A percentile compares a stretch with the other conserved stretches of the same genome.
Evolutionary conservation across 768 basidiomycete species (phyloP).

Genomic region (Kwoniella bestiolae): DNA sequence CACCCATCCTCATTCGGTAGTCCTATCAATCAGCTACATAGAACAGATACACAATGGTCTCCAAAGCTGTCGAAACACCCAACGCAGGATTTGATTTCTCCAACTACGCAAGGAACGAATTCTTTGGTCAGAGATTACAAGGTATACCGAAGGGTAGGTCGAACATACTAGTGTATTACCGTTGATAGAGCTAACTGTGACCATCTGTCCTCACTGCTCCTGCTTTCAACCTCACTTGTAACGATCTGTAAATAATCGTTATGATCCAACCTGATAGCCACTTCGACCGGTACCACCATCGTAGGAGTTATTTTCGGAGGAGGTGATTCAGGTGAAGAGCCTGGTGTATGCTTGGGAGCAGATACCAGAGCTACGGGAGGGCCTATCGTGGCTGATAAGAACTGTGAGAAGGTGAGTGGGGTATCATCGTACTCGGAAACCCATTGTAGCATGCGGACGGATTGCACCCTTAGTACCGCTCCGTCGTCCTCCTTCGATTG

Average conservation of each 20-base stretch:
- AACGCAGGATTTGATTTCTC: conserved; percentile 56
- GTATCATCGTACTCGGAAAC: not conserved
- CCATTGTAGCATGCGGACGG: not conserved
- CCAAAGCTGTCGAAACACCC: conserved; percentile 34
- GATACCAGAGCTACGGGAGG: conserved; percentile 96
- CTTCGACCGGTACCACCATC: conserved; percentile 83
- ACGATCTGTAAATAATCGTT: not conserved
- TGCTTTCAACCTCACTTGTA: not conserved
- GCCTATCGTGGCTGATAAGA: conserved; percentile 95
- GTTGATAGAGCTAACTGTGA: too few species aligned
- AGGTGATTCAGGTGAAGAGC: conserved; percentile 62
- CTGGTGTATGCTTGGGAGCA: conserved; percentile 91
- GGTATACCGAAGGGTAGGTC: conserved; percentile 54
- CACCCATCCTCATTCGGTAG: too few species aligned
- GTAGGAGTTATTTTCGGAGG: conserved; percentile 83
- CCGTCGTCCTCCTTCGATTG: not conserved
- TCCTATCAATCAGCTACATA: too few species aligned
- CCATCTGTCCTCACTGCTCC: conserved; percentile 2
- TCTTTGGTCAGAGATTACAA: conserved; percentile 50
- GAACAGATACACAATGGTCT: conserved; percentile 27
- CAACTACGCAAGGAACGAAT: conserved; percentile 56
- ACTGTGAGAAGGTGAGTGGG: conserved; percentile 92
- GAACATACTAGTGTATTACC: too few species aligned
- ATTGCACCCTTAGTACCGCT: not conserved
- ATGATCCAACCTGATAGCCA: conserved; percentile 49